phyloP scores from a whole-genome alignment of 2,329 filamentous ascomycete genomes.

The Teratosphaeria zuluensis region DNA sequence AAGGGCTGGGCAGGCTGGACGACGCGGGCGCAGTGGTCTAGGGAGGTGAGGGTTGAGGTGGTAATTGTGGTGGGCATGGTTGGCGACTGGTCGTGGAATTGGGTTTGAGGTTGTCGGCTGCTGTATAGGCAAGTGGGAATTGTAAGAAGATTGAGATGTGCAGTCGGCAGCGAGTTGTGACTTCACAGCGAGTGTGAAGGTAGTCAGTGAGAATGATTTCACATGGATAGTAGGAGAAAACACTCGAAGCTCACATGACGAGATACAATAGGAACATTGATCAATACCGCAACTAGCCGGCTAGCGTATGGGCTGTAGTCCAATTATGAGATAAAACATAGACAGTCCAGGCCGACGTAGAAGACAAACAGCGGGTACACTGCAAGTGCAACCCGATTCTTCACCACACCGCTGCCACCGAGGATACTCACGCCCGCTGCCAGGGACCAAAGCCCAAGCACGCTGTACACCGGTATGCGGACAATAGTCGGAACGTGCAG shows the following conservation, averaged over 20 bases:
- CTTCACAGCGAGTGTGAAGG: background rate
- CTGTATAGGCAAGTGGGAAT: background rate
- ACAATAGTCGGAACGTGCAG: conserved; percentile 68
- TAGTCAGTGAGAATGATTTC: background rate
- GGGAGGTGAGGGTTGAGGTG: background rate
- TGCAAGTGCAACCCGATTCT: conserved; percentile 85
- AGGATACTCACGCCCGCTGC: conserved; percentile 94
- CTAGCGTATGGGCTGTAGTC: conserved; percentile 3
- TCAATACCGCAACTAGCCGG: background rate
- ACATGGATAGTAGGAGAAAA: background rate
- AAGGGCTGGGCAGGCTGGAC: background rate
- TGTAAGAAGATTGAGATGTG: background rate
- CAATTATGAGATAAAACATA: conserved; percentile 90
- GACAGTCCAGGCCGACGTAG: conserved; percentile 82
- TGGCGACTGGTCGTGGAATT: background rate
- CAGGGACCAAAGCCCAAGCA: conserved; percentile 84
- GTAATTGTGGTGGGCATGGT: background rate
- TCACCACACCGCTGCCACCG: conserved; percentile 87
- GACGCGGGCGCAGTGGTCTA: background rate
- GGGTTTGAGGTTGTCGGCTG: background rate
- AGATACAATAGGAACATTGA: background rate
- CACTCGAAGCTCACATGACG: background rate
- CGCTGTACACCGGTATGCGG: conserved; percentile 80
- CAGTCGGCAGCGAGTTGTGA: background rate
- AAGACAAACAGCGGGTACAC: conserved; percentile 94